These are phyloP conservation scores for Saccharomycopsis synnaedendra DNA, from an alignment of 805 yeast genomes.

Conservation along the genomic window DNA sequence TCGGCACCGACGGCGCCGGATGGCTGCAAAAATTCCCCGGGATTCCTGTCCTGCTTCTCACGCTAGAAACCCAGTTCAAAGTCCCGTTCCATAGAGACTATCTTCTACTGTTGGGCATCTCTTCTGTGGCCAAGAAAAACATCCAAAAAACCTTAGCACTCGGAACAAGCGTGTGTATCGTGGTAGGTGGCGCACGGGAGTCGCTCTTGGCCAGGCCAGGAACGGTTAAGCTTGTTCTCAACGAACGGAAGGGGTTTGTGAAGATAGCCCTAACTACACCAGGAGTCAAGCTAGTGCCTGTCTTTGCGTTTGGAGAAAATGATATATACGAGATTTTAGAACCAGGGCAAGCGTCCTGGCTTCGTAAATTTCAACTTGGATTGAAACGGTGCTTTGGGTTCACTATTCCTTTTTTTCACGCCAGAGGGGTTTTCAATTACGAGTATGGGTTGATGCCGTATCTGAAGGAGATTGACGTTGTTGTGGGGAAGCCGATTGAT, in stretches of 20 bases:
- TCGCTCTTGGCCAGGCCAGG: constrained; percentile 56
- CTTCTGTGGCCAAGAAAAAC: constrained; percentile 71
- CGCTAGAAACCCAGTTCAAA: constrained; percentile 72
- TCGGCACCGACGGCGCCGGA: constrained; percentile 73
- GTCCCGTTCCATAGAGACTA: constrained; percentile 85
- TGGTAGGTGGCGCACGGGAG: constrained; percentile 94
- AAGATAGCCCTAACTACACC: constrained; percentile 75
- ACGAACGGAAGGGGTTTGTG: constrained; percentile 79
- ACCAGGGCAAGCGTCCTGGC: constrained; percentile 32
- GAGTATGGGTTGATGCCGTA: constrained; percentile 88
- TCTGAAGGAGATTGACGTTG: constrained; percentile 68
- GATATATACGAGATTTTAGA: constrained; percentile 42
- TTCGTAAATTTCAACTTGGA: constrained; percentile 54
- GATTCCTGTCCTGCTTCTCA: constrained; percentile 64
- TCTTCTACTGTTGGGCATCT: constrained; percentile 65
- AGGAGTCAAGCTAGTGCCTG: constrained; percentile 73
- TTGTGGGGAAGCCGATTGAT: constrained; percentile 56
- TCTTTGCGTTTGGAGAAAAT: constrained; percentile 85
- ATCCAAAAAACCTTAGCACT: constrained; percentile 37
- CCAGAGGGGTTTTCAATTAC: constrained; percentile 85
- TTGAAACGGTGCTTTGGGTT: constrained; percentile 65
- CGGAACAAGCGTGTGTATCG: constrained; percentile 74
- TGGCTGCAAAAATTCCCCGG: constrained; percentile 71
- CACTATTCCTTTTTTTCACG: constrained; percentile 84
- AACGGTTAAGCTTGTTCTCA: constrained; percentile 51